Conservation (phyloP, 768 basidiomycete genomes). For the Dioszegia crocea region DNA sequence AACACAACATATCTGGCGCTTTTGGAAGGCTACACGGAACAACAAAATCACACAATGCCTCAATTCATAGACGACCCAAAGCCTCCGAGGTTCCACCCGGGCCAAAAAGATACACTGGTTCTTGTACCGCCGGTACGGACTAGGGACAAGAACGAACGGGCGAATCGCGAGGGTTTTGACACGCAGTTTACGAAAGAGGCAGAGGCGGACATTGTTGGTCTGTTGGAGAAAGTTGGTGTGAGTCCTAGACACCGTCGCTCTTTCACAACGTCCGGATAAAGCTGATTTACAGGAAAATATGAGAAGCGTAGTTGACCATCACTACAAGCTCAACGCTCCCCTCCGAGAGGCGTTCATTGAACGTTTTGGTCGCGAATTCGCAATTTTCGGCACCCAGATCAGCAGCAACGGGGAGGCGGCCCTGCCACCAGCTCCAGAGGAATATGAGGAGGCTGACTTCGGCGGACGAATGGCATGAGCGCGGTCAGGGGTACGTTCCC, state of each 20-base stretch:
- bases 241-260: not conserved
- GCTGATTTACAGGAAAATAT: conserved; percentile 16
- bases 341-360: conserved; percentile 29
- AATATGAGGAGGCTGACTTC: too few relatives aligned
- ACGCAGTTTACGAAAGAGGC: conserved; percentile 18
- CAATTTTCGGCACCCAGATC: conserved; percentile 18
- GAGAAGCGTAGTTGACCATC: conserved; percentile 11
- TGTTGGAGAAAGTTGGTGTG: conserved; percentile 26
- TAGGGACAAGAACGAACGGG: conserved; percentile 13
- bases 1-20: not conserved
- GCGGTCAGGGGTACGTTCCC: too few relatives aligned
- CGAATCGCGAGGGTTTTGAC: conserved; percentile 21
- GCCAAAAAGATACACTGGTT: conserved; percentile 14
- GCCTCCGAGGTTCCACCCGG: conserved; percentile 18
- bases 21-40: not conserved
- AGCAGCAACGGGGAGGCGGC: conserved; percentile 23
- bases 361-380: conserved; percentile 21
- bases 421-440: not conserved
- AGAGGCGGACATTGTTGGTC: conserved; percentile 19
- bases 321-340: conserved; percentile 7
- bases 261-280: not conserved
- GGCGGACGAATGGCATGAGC: too few relatives aligned
- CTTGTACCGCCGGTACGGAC: not conserved
- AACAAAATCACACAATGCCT: not conserved
- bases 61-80: conserved; percentile 6